Conservation (phyloP, 2,329 filamentous ascomycete genomes). For the Microsporum audouinii region DNA sequence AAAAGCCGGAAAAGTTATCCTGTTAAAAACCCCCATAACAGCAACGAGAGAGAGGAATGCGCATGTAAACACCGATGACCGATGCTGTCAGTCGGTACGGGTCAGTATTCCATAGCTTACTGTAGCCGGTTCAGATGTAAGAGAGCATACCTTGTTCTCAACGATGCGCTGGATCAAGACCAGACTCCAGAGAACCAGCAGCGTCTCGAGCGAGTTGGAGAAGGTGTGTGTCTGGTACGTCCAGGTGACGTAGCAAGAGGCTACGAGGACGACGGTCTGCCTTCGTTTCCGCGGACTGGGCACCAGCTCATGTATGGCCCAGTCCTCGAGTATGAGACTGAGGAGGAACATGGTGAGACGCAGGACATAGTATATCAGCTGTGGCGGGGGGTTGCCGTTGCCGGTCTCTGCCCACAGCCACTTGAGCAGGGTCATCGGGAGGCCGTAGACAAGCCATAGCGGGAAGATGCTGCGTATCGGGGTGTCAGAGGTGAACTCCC, state of each 20-base stretch:
- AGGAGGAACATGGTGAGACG: constrained; percentile 84
- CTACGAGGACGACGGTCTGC: constrained; percentile 69
- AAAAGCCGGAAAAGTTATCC: constrained; percentile 94
- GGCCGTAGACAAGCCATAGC: constrained; percentile 86
- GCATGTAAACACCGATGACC: constrained; percentile 63
- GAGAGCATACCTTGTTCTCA: constrained; percentile 56
- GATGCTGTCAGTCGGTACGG: constrained; percentile 43
- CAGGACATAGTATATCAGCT: constrained; percentile 78
- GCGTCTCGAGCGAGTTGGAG: constrained; percentile 90
- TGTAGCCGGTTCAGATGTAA: too few species aligned
- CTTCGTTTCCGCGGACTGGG: constrained; percentile 59
- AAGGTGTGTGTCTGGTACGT: constrained; percentile 98
- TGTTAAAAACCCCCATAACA: constrained; percentile 85
- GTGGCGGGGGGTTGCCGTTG: constrained; percentile 62
- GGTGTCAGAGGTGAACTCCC: constrained; percentile 83
- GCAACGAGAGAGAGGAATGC: constrained; percentile 66
- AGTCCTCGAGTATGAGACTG: constrained; percentile 95
- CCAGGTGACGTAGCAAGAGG: constrained; percentile 97
- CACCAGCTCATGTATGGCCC: constrained; percentile 88
- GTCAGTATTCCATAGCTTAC: neutral
- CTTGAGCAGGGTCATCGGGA: constrained; percentile 83
- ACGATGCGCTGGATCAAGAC: constrained; percentile 82
- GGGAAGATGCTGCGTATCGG: constrained; percentile 95
- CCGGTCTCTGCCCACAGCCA: constrained; percentile 87
- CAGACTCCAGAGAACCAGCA: constrained; percentile 85